Percentiles rank a stretch among this genome's conserved stretches.
Conservation (phyloP, 192 early-diverging fungal species). For the Coemansia sp. region DNA sequence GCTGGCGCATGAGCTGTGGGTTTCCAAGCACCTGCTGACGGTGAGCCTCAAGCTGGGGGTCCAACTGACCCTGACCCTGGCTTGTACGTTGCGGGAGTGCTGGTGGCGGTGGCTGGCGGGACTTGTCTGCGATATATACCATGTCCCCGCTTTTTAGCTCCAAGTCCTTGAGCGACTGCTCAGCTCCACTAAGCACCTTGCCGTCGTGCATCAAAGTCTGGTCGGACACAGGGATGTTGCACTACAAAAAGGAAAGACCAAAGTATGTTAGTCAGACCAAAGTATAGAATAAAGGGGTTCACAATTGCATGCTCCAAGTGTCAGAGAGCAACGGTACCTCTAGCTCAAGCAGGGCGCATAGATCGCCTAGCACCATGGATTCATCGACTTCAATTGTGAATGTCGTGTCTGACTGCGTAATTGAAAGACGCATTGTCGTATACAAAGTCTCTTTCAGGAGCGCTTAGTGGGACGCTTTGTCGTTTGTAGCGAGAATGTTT, state of each 20-base stretch:
- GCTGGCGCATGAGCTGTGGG: conserved; percentile 32
- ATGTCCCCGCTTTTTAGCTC: conserved; percentile 77
- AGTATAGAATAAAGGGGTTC: not conserved
- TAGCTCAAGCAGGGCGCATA: conserved; percentile 85
- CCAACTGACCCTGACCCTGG: not conserved
- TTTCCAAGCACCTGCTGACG: conserved; percentile 44
- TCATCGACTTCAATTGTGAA: conserved; percentile 69
- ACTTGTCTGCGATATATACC: conserved; percentile 62
- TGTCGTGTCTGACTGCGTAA: conserved; percentile 33
- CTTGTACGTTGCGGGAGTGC: conserved; percentile 8
- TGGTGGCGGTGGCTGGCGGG: conserved; percentile 10
- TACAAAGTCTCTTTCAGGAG: not conserved
- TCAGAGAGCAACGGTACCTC: conserved; percentile 57
- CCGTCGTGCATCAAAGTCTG: conserved; percentile 77
- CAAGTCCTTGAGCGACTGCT: conserved; percentile 67
- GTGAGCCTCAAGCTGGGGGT: conserved; percentile 28
- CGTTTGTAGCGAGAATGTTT: conserved; percentile 1
- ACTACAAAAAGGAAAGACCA: conserved; percentile 43
- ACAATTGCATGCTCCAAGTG: not conserved
- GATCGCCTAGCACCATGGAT: conserved; percentile 76
- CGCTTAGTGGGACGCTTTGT: not conserved
- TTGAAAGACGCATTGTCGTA: conserved; percentile 36
- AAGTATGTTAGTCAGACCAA: not conserved
- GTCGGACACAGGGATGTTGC: conserved; percentile 63
- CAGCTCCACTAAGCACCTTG: conserved; percentile 60